A percentile compares a stretch with the other conserved stretches of the same genome.
Evolutionary conservation across 371 early-diverging fungal genomes (phyloP).

Genomic region (Haplosporangium sp.): DNA sequence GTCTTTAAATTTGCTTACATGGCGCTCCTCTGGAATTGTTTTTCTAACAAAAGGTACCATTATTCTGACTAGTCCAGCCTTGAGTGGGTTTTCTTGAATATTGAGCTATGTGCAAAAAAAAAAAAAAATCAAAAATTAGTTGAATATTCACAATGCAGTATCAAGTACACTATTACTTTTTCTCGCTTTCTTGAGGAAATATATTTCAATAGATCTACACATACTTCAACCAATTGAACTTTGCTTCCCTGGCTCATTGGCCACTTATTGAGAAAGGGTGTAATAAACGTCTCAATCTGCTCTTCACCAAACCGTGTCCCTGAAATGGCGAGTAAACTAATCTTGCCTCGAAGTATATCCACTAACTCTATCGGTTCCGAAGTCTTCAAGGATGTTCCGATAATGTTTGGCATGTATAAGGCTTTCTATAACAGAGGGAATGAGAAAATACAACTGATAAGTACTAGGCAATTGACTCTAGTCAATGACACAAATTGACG

Average conservation of each 20-base stretch:
- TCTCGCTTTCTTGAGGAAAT: no score
- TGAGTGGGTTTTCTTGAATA: conserved; percentile 75
- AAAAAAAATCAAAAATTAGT: not conserved
- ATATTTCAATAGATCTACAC: no score
- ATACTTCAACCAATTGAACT: conserved; percentile 38
- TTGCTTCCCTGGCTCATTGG: conserved; percentile 10
- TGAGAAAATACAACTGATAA: no score
- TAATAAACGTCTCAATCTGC: conserved; percentile 46
- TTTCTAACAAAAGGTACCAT: conserved; percentile 73
- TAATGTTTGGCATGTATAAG: conserved; percentile 78
- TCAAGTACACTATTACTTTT: no score
- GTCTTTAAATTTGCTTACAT: conserved; percentile 50
- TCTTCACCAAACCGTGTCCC: conserved; percentile 82
- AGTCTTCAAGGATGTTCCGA: conserved; percentile 64
- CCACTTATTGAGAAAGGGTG: conserved; percentile 46
- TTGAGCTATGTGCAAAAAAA: conserved; percentile 58
- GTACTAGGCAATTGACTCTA: no score
- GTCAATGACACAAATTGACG: no score
- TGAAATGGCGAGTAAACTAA: conserved; percentile 74
- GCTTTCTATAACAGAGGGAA: conserved; percentile 60
- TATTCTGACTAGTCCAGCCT: conserved; percentile 70
- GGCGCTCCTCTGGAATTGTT: conserved; percentile 66
- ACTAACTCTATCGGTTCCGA: conserved; percentile 68
- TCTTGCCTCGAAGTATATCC: conserved; percentile 64
- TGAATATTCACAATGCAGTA: no score